Evolutionary conservation across 768 basidiomycete genomes (phyloP), one percentile per base, ranked within the genome.

Genomic region (Kockovaella imperatae): DNA sequence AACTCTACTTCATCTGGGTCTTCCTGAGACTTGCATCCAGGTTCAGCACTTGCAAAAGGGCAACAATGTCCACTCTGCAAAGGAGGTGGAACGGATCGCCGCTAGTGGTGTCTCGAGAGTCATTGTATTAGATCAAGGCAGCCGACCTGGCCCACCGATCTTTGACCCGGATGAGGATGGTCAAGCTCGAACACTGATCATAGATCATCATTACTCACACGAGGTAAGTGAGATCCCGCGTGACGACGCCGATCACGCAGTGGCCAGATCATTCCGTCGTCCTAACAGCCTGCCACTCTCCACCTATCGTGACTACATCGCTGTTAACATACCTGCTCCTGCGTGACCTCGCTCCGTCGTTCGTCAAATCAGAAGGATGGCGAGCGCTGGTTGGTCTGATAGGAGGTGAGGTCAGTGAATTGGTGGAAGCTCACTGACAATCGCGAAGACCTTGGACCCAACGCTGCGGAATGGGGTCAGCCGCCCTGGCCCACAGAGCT

Each of bases 201-300:
- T 78, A n/a, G 77, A 78, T 60, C 77, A 78, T 59, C 77, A 78
- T 57, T 67, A 71, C 59, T 75, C 72, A 15, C 62, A 64, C 17
- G 67, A 71, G 55, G 69, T 68, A 32, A 42, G 67, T 56, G 2
- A 1, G 0, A 21, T 17, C 31, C 17, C 18, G 30, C 31, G 1
- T 5, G 34, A 23, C 30, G 48, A 35, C 21, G 18, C 13, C 18
- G 51, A 44, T 56, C 35, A 38, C 36, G 18, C 14, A 66, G 50
- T 77, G 74, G 52, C 75, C 76, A 0, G 64, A 68, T 1, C 65
- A 58, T 21, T 60, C 73, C 2, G 18, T 52, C 11, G 73, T 75
- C 41, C 50, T 77, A 6, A 74, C 74, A 0, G 76, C 77, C 0
- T 76, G 74, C 42, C 60, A 67, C 18, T 64, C 71, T 11, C 49